phyloP scores from a whole-genome alignment of 345 rosid genomes.

The Brassica cretica region DNA sequence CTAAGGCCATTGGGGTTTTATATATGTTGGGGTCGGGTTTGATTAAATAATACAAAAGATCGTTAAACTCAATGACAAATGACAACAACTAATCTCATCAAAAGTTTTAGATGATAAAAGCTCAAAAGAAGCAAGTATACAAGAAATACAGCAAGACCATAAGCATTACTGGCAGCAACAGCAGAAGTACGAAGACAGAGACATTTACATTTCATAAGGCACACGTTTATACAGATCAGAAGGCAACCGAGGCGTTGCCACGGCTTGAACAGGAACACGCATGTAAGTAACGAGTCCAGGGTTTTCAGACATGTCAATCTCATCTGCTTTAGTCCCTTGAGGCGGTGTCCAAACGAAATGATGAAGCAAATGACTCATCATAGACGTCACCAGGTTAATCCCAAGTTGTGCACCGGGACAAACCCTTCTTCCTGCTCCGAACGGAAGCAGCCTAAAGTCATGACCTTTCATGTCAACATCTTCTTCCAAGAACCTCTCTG shows the following conservation, averaged over 20 bases:
- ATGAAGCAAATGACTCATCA: conserved; percentile 69
- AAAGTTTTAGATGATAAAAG: conserved; percentile 8
- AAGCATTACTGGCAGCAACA: background rate
- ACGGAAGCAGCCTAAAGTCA: conserved; percentile 71
- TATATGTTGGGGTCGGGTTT: background rate
- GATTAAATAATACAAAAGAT: background rate
- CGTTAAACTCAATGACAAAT: background rate
- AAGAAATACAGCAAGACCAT: conserved; percentile 25
- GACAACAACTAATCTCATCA: conserved; percentile 23
- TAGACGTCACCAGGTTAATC: conserved; percentile 63
- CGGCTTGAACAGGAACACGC: conserved; percentile 56
- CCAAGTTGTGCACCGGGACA: conserved; percentile 77
- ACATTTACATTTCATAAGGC: conserved; percentile 47
- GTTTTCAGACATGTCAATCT: conserved; percentile 63
- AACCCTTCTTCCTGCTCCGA: conserved; percentile 72
- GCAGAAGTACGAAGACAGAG: conserved; percentile 14
- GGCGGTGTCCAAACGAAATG: conserved; percentile 66
- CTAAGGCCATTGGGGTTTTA: background rate
- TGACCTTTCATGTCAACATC: conserved; percentile 93
- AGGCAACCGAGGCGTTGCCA: conserved; percentile 62
- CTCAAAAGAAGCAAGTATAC: conserved; percentile 24
- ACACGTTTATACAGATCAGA: conserved; percentile 63
- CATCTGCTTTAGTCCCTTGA: conserved; percentile 50
- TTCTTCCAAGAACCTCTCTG: conserved; percentile 83
- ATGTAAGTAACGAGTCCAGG: conserved; percentile 70